phyloP scores from a whole-genome alignment of 192 early-diverging fungal species.

The Coemansia asiatica region DNA sequence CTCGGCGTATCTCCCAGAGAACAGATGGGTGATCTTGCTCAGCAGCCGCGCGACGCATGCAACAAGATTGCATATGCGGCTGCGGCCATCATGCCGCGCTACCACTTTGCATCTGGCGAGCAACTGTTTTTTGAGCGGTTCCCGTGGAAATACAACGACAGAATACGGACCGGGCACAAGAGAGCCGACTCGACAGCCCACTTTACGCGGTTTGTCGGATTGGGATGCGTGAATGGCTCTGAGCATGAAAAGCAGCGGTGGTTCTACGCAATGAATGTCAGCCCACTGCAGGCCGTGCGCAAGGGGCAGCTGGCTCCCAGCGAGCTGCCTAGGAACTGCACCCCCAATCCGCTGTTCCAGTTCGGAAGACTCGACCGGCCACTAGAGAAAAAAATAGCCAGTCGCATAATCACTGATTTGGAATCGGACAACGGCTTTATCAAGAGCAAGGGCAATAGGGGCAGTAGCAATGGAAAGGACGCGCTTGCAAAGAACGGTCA shows the following conservation, averaged over 20 bases:
- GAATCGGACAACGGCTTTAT: constrained; percentile 37
- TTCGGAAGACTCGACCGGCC: constrained; percentile 18
- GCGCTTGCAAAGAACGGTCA: constrained; percentile 6
- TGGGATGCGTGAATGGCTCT: constrained; percentile 66
- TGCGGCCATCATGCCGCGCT: constrained; percentile 71
- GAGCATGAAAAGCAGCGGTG: constrained; percentile 70
- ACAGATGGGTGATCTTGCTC: background rate
- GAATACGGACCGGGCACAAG: constrained; percentile 23
- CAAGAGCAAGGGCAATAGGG: constrained; percentile 34
- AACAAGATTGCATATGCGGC: constrained; percentile 45
- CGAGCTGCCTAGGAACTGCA: constrained; percentile 58
- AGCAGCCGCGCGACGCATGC: constrained; percentile 18
- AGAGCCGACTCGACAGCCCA: constrained; percentile 14
- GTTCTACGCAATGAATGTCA: constrained; percentile 91
- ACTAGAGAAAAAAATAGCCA: constrained; percentile 20
- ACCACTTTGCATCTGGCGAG: constrained; percentile 80
- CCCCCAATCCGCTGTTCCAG: constrained; percentile 53
- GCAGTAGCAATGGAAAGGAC: background rate
- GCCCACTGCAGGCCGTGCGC: constrained; percentile 59
- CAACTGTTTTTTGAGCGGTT: constrained; percentile 79
- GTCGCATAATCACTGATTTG: constrained; percentile 32
- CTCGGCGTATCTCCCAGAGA: constrained; percentile 41
- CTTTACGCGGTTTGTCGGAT: constrained; percentile 79
- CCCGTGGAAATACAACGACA: constrained; percentile 63
- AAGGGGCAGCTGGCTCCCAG: constrained; percentile 21